A percentile compares a stretch with the other conserved stretches of the same genome.
Conservation (phyloP, 257 asterid species). For the Nicotiana noctiflora region DNA sequence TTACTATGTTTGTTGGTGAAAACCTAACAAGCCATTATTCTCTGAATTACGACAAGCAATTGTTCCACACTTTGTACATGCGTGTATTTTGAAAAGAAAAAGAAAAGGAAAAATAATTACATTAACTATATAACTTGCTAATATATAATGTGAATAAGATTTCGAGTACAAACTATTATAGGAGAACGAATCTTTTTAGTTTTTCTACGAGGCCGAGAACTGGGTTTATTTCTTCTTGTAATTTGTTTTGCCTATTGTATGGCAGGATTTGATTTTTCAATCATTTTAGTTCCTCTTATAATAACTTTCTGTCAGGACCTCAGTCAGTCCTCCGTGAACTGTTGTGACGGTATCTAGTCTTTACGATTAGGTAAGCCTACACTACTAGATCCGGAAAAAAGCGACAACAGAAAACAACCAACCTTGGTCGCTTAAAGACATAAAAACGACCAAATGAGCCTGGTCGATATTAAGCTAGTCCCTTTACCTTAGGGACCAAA, state of each 20-base stretch:
- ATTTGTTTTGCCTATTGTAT: too few relatives aligned
- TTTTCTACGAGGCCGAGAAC: neutral
- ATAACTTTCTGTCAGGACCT: neutral
- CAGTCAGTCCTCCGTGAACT: too few relatives aligned
- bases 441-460: too few relatives aligned
- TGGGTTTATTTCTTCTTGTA: neutral
- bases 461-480: too few relatives aligned
- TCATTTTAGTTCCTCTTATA: neutral
- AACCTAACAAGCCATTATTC: neutral
- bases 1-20: neutral
- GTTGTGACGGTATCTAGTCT: too few relatives aligned
- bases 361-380: too few relatives aligned
- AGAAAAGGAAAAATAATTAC: neutral
- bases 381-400: too few relatives aligned
- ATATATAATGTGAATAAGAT: neutral
- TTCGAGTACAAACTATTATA: neutral
- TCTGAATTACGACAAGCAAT: neutral
- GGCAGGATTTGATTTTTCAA: too few relatives aligned
- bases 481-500: too few relatives aligned
- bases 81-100: neutral
- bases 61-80: too few relatives aligned
- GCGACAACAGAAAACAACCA: too few relatives aligned
- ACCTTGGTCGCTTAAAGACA: too few relatives aligned
- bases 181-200: neutral
- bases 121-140: neutral